Conservation (phyloP, 371 early-diverging fungal genomes). For the Mortierella sp. region DNA sequence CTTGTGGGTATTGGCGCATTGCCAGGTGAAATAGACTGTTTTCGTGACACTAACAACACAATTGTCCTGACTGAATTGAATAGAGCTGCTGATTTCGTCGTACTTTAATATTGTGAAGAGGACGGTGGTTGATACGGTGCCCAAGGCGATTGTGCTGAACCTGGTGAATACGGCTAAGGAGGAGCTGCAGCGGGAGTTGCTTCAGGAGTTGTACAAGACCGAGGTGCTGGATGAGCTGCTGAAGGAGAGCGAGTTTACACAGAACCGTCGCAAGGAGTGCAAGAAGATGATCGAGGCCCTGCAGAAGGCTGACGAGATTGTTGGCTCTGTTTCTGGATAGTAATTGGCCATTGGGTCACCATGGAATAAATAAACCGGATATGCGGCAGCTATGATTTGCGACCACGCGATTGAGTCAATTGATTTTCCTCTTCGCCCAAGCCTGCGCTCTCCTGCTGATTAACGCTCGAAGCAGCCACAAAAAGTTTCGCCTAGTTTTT, state of each 20-base stretch:
- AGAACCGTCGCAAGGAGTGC: slow-evolving; percentile 94
- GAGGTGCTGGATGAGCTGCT: slow-evolving; percentile 92
- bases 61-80: neutral
- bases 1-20: neutral
- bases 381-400: neutral
- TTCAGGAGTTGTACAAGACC: slow-evolving; percentile 96
- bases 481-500: neutral
- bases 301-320: slow-evolving; percentile 95
- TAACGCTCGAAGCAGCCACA: slow-evolving; percentile 1
- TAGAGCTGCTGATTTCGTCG: slow-evolving; percentile 90
- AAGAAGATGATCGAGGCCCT: slow-evolving; percentile 98
- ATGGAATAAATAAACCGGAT: too few relatives aligned
- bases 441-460: too few relatives aligned
- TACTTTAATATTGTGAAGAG: slow-evolving; percentile 99
- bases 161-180: slow-evolving; percentile 93
- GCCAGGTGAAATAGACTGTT: neutral
- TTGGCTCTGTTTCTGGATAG: slow-evolving; percentile 61
- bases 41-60: neutral
- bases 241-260: slow-evolving; percentile 94
- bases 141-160: slow-evolving; percentile 99
- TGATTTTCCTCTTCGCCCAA: neutral
- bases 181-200: slow-evolving; percentile 94
- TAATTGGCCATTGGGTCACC: too few relatives aligned
- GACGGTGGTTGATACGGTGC: slow-evolving; percentile 97
- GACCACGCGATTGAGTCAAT: neutral